Conservation (phyloP, 805 yeast species). For the Wickerhamomyces pijperi region DNA sequence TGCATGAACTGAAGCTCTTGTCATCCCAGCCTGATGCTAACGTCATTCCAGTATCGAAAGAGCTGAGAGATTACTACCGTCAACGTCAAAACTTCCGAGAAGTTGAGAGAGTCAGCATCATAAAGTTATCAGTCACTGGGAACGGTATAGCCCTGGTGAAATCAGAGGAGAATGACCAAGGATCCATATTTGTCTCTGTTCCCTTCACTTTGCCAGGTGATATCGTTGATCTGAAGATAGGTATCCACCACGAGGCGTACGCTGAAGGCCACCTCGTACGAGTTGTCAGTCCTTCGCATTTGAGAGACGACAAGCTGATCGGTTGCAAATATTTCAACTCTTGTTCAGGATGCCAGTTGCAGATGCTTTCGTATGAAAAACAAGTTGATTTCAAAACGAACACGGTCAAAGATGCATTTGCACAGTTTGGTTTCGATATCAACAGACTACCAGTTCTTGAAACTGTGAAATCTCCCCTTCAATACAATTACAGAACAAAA, state of each 20-base stretch:
- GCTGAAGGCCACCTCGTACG: conserved; percentile 63
- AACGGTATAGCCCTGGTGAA: conserved; percentile 68
- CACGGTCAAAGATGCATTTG: conserved; percentile 73
- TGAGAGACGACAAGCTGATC: conserved; percentile 44
- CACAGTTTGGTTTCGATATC: conserved; percentile 51
- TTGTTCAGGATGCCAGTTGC: conserved; percentile 93
- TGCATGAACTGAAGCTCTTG: not conserved
- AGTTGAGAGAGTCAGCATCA: conserved; percentile 24
- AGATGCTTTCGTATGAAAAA: conserved; percentile 56
- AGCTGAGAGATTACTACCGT: conserved; percentile 3
- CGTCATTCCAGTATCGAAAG: not conserved
- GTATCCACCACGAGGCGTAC: conserved; percentile 60
- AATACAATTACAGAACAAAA: conserved; percentile 74
- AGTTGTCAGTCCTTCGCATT: conserved; percentile 29
- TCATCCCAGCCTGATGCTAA: not conserved
- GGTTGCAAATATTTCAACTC: conserved; percentile 68
- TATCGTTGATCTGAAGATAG: conserved; percentile 51
- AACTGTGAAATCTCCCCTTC: conserved; percentile 67
- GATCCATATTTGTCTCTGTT: conserved; percentile 52
- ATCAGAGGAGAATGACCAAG: conserved; percentile 35
- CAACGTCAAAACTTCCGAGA: conserved; percentile 1
- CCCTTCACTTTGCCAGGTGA: conserved; percentile 89
- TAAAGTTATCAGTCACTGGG: conserved; percentile 49
- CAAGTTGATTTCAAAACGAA: conserved; percentile 63
- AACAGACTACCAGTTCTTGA: conserved; percentile 39